Evolutionary conservation across 148 eudicot genomes (phyloP), one percentile per base, ranked within the genome.

Genomic region (Simmondsia chinensis): DNA sequence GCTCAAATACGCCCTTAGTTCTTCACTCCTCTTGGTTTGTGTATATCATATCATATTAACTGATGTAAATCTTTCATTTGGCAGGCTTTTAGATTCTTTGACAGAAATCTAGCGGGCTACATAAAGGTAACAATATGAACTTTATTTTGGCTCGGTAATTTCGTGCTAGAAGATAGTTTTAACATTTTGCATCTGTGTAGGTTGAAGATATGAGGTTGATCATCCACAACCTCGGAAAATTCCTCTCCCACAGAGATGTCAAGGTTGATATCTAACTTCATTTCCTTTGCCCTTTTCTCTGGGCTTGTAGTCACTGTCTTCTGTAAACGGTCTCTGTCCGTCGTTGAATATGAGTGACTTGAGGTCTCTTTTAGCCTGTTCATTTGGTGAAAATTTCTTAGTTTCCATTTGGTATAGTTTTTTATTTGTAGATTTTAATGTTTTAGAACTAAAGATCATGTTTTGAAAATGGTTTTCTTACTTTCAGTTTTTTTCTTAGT

Each of bases 31-130:
- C 22, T 53, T 2, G 7, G 8, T 18, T 15, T 1, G 11, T 19
- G 43, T 12, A 27, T n/a, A n/a, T n/a, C 4, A 5, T 36, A 22
- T 30, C 5, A 20, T 23, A 20, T 12, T 52, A 34, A 14, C 63
- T 57, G 61, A 57, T 19, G 11, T 37, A 37, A 2, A 9, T 11
- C 48, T 31, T 49, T 28, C 4, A 14, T 27, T 41, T 50, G 37
- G 13, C 93, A 89, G 97, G 97, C 97, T 36, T 91, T 91, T 69
- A 85, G 95, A 73, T 91, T 91, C 64, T 91, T 91, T 71, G 97
- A 91, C 46, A 73, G 97, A 28, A 85, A 91, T 57, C 74, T 79
- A 56, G 95, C 42, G 33, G 97, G 97, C 54, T 79, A 85, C 69
- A 49, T 91, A 52, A 76, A 94, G 85, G 97, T 91, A 72, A 73